phyloP scores from a whole-genome alignment of 108 stramenopile genomes.

The Conticribra guillardii region DNA sequence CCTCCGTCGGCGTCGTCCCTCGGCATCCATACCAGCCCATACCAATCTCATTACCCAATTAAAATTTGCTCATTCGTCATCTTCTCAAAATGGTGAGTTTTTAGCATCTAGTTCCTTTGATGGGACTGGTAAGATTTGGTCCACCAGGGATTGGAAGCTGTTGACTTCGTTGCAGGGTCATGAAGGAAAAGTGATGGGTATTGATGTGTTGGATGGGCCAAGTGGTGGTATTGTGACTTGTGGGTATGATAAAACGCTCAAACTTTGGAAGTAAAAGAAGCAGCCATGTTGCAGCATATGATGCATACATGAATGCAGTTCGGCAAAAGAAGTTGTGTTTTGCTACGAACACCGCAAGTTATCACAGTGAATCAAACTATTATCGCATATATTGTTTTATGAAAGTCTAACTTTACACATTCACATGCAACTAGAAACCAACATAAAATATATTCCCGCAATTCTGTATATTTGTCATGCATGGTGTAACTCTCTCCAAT shows the following conservation, averaged over 20 bases:
- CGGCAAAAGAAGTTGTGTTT: too few relatives aligned
- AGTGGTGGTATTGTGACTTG: conserved; percentile 69
- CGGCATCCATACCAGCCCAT: conserved; percentile 94
- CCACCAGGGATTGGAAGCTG: conserved; percentile 87
- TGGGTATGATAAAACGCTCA: conserved; percentile 91
- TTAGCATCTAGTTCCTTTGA: conserved; percentile 94
- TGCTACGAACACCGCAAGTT: too few relatives aligned
- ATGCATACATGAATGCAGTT: too few relatives aligned
- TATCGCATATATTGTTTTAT: too few relatives aligned
- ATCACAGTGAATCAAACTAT: too few relatives aligned
- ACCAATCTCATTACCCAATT: conserved; percentile 90
- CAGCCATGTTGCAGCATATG: too few relatives aligned
- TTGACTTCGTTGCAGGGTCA: conserved; percentile 89
- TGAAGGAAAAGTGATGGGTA: conserved; percentile 95
- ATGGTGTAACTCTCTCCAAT: too few relatives aligned
- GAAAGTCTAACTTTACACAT: too few relatives aligned
- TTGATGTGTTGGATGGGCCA: conserved; percentile 63
- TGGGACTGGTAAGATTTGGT: conserved; percentile 91
- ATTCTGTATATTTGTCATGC: too few relatives aligned
- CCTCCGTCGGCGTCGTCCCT: conserved; percentile 76
- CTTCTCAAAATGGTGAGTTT: conserved; percentile 74
- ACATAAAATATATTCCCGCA: too few relatives aligned
- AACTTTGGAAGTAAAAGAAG: conserved; percentile 70
- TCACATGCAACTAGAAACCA: too few relatives aligned
- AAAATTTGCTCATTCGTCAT: conserved; percentile 62